These are phyloP conservation scores for Atkinsonella texensis DNA, from an alignment of 2,329 filamentous ascomycete genomes.

Conservation along the genomic window DNA sequence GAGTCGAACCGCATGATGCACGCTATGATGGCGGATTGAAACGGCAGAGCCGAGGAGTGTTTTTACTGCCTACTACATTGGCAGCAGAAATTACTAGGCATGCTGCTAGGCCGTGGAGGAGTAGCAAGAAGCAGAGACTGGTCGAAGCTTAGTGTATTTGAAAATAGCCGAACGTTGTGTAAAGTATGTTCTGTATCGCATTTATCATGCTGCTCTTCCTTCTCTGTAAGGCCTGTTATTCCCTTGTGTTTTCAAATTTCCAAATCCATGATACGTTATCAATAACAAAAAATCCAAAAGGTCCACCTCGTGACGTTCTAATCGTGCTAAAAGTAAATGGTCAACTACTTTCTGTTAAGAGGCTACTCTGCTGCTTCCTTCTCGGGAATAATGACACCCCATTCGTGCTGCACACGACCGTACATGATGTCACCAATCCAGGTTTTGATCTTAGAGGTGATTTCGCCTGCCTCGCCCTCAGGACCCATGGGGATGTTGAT, in stretches of 20 bases:
- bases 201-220: neutral
- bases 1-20: constrained; percentile 14
- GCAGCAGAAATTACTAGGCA: too few species aligned
- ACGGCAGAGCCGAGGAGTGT: neutral
- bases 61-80: too few species aligned
- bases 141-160: too few species aligned
- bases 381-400: constrained; percentile 57
- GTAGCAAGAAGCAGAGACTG: too few species aligned
- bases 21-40: constrained; percentile 12
- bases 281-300: neutral
- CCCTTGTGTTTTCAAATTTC: neutral
- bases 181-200: neutral
- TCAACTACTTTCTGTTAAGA: neutral
- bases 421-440: constrained; percentile 67
- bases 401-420: constrained; percentile 53
- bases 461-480: constrained; percentile 34
- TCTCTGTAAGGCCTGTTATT: neutral
- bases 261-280: neutral
- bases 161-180: too few species aligned
- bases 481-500: constrained; percentile 49
- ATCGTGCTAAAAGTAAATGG: neutral
- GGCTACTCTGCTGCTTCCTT: constrained; percentile 27
- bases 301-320: neutral
- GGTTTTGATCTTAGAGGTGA: constrained; percentile 51
- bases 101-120: too few species aligned